Conservation (phyloP, 2,329 filamentous ascomycete genomes). For the Periconia sp. region DNA sequence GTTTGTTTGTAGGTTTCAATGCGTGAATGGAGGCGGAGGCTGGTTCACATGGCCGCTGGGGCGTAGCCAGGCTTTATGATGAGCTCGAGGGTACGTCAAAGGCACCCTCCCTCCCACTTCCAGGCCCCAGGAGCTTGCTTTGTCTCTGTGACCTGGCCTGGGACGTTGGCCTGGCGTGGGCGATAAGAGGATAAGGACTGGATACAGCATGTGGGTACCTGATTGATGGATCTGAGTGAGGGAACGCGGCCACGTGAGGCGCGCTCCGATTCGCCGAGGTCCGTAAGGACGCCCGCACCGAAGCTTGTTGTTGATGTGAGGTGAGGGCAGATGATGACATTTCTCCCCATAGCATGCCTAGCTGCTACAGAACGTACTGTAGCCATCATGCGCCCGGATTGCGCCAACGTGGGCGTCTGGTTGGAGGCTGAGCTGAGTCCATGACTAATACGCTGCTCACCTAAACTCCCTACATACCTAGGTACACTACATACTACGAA, state of each 20-base stretch:
- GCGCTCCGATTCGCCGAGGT: constrained; percentile 35
- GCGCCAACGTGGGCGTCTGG: constrained; percentile 34
- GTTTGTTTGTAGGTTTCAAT: not conserved
- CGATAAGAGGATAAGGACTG: constrained; percentile 18
- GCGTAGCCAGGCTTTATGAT: constrained; percentile 12
- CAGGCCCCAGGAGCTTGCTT: constrained; percentile 6
- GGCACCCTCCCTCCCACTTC: too few species aligned
- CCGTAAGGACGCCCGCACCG: too few species aligned
- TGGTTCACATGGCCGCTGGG: not conserved
- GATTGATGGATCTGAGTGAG: not conserved
- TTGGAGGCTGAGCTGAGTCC: constrained; percentile 29
- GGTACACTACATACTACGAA: not conserved
- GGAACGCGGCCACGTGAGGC: constrained; percentile 16
- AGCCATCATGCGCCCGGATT: constrained; percentile 34
- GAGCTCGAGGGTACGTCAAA: constrained; percentile 1
- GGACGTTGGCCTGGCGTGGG: not conserved
- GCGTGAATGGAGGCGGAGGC: not conserved
- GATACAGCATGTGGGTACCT: too few species aligned
- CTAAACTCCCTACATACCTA: not conserved
- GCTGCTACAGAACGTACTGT: constrained; percentile 3
- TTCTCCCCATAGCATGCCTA: constrained; percentile 29
- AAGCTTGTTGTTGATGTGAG: not conserved
- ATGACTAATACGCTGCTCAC: not conserved
- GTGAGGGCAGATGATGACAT: constrained; percentile 10
- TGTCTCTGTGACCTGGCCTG: constrained; percentile 21